Evolutionary conservation across 1,139 yeast species (phyloP).

Genomic region (Taphrina flavorubra): DNA sequence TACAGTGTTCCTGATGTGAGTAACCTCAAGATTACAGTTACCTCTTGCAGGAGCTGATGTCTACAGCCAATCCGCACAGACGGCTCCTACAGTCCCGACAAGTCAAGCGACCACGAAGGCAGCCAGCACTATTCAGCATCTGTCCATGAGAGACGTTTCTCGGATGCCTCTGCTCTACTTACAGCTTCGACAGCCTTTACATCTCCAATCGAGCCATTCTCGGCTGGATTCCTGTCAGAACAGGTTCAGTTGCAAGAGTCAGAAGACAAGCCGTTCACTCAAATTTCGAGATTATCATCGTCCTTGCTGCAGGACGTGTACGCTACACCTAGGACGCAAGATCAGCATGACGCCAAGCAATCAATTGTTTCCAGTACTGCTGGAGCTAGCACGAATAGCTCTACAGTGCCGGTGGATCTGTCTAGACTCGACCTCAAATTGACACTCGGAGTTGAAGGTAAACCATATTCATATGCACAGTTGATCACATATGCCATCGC

Average conservation of each 20-base stretch:
- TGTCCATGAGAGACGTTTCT: constrained; percentile 13
- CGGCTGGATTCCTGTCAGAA: constrained; percentile 1
- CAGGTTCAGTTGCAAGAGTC: background rate
- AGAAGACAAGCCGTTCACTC: background rate
- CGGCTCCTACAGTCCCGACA: background rate
- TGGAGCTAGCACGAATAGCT: constrained; percentile 20
- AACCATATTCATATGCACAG: constrained; percentile 41
- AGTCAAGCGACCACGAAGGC: constrained; percentile 11
- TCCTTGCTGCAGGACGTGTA: constrained; percentile 28
- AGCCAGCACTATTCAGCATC: background rate
- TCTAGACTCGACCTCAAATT: constrained; percentile 30
- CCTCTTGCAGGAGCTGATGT: background rate
- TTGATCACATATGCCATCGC: constrained; percentile 40
- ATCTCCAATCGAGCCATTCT: constrained; percentile 9
- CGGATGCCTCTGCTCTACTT: constrained; percentile 3
- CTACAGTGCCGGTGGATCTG: constrained; percentile 29
- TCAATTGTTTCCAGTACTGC: background rate
- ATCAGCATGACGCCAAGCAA: constrained; percentile 1
- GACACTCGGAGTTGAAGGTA: constrained; percentile 38
- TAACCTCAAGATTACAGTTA: no score
- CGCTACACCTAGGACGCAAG: constrained; percentile 15
- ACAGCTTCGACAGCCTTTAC: background rate
- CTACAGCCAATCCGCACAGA: constrained; percentile 10
- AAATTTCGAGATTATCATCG: background rate
- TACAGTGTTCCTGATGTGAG: constrained; percentile 2